A percentile compares a stretch with the other conserved stretches of the same genome.
phyloP scores from a whole-genome alignment of 371 early-diverging fungal species.

The Lichtheimia ramosa region DNA sequence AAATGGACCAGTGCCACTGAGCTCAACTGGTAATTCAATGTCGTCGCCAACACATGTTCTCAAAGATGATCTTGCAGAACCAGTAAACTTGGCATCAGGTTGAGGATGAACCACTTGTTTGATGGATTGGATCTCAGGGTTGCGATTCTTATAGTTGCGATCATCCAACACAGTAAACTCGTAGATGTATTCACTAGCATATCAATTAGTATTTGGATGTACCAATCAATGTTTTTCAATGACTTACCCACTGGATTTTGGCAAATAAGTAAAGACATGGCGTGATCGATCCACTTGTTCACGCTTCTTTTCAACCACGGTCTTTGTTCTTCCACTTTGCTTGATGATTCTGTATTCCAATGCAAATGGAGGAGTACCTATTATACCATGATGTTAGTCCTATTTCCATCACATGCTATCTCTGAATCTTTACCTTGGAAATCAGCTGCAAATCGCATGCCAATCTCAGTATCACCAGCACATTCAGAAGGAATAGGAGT shows the following conservation, averaged over 20 bases:
- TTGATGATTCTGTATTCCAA: conserved; percentile 41
- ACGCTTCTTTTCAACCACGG: conserved; percentile 25
- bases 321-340: conserved; percentile 21
- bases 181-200: conserved; percentile 39
- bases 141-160: conserved; percentile 38
- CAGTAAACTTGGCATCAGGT: conserved; percentile 48
- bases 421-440: conserved; percentile 3
- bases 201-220: not conserved
- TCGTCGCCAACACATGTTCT: conserved; percentile 47
- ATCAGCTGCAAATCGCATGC: conserved; percentile 47
- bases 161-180: conserved; percentile 41
- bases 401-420: not conserved
- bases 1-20: conserved; percentile 44
- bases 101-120: conserved; percentile 52
- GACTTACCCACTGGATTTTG: conserved; percentile 39
- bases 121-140: conserved; percentile 25
- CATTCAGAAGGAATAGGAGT: conserved; percentile 51
- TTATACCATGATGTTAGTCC: not conserved
- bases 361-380: conserved; percentile 40
- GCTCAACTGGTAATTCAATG: conserved; percentile 33
- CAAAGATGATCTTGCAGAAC: conserved; percentile 10
- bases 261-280: conserved; percentile 41
- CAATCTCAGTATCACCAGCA: conserved; percentile 41
- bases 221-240: not conserved
- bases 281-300: conserved; percentile 40